Base-by-base conservation (phyloP, 2,329 filamentous ascomycete species). In the Alternaria brassicicola region DNA sequence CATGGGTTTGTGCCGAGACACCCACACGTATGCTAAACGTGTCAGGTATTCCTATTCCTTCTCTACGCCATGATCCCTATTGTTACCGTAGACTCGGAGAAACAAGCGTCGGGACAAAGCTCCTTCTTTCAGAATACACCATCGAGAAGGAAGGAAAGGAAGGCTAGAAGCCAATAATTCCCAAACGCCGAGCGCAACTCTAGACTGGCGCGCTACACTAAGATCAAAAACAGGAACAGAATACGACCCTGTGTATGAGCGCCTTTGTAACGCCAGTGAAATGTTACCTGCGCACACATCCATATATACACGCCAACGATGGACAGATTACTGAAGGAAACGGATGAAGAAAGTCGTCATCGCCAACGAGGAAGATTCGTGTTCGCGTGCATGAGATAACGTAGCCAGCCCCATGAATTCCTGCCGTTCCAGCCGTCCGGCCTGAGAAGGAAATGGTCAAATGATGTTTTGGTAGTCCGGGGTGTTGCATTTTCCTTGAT, bases 261-360 rank as follows among this genome's bases (percentile, higher is more conserved):
- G 58, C 66, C 66, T 49, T 19, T 26, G 39, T 8, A 65, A 70
- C 63, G 65, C 66, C 68, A 46, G 43, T 61, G 48, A 61, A 61
- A 63, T 66, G 64, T 60, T 57, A 59, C 35, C 23, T 19, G 31
- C 36, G 30, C 42, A 57, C 59, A 51, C 48, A 42, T 45, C 59
- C 66, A 56, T 68, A 64, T 68, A 46, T 69, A 70, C 67, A 66
- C 61, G 41, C 36, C 31, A 45, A 39, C 39, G 19, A 45, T 47
- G 59, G 46, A 67, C 61, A 64, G 58, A 57, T 64, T 69, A 62
- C 59, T 63, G 55, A 66, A 68, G 53, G 59, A 61, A 57, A 69
- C 39, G 21, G 51, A 33, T 28, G 55, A 50, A 49, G 25, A 57
- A 43, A 41, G 53, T 59, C 60, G 54, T 52, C 58, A 57, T 59